Evolutionary conservation across 73 alveolate species (phyloP).

Genomic region (Tetrahymena borealis): DNA sequence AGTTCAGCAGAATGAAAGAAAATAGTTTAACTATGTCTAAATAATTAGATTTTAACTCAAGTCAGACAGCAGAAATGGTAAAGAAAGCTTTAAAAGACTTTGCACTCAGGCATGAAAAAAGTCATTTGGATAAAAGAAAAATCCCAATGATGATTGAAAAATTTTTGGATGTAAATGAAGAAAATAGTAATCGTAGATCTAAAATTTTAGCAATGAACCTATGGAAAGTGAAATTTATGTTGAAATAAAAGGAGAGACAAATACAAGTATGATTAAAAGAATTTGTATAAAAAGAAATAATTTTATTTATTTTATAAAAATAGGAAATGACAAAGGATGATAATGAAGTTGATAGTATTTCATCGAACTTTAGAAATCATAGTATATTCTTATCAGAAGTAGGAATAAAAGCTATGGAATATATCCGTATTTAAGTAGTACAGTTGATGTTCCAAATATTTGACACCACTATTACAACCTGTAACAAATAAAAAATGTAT

Average conservation of each 20-base stretch:
- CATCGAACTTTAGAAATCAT: not conserved
- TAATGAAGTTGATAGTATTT: not conserved
- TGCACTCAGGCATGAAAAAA: not conserved
- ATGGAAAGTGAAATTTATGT: not conserved
- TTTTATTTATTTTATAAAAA: not conserved
- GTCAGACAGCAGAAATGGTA: not conserved
- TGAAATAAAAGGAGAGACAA: not conserved
- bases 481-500: not conserved
- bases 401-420: not conserved
- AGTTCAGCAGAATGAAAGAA: not conserved
- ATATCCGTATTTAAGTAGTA: not conserved
- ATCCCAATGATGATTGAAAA: not conserved
- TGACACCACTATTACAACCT: not conserved
- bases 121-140: not conserved
- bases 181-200: not conserved
- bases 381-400: not conserved
- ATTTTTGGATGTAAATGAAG: not conserved
- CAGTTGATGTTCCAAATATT: not conserved
- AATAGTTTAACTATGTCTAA: not conserved
- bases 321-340: not conserved
- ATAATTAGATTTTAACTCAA: not conserved
- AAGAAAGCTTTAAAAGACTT: not conserved
- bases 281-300: not conserved
- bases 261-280: not conserved
- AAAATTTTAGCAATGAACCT: not conserved